phyloP scores from a whole-genome alignment of 305 asterid species.

The Solanum chacoense region DNA sequence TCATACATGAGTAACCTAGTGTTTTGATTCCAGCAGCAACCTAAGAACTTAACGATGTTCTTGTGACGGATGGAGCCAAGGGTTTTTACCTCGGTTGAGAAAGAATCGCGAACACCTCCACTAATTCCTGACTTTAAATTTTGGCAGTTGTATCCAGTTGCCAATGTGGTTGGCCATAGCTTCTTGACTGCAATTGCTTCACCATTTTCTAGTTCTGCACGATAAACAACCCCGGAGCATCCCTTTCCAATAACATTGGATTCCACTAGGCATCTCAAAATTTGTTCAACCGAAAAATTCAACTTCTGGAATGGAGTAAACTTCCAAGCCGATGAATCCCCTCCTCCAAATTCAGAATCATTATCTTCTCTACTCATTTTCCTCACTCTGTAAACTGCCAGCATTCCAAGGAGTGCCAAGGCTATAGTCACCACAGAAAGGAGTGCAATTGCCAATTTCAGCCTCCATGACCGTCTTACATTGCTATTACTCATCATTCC shows the following conservation, averaged over 20 bases:
- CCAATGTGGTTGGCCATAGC: constrained; percentile 49
- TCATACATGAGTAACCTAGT: constrained; percentile 75
- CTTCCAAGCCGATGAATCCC: constrained; percentile 45
- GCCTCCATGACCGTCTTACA: constrained; percentile 40
- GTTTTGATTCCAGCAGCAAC: constrained; percentile 67
- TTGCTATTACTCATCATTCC: constrained; percentile 8
- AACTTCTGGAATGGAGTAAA: constrained; percentile 76
- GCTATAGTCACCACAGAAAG: constrained; percentile 31
- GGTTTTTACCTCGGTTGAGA: constrained; percentile 78
- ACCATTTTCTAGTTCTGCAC: constrained; percentile 50
- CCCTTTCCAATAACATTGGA: constrained; percentile 79
- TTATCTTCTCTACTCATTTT: constrained; percentile 33
- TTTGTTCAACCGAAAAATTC: constrained; percentile 51
- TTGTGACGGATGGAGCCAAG: constrained; percentile 74
- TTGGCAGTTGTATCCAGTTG: constrained; percentile 15
- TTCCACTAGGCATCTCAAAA: constrained; percentile 53
- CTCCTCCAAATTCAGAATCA: constrained; percentile 58
- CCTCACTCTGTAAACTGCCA: constrained; percentile 47
- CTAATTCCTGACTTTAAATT: constrained; percentile 17
- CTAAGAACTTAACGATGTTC: constrained; percentile 70
- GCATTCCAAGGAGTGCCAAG: constrained; percentile 45
- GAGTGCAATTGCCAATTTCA: constrained; percentile 49
- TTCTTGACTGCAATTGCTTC: constrained; percentile 78
- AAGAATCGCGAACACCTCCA: constrained; percentile 53
- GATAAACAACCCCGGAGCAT: constrained; percentile 78